Base-by-base conservation (phyloP, 2,329 filamentous ascomycete species). In the Hymenoscyphus repandus region DNA sequence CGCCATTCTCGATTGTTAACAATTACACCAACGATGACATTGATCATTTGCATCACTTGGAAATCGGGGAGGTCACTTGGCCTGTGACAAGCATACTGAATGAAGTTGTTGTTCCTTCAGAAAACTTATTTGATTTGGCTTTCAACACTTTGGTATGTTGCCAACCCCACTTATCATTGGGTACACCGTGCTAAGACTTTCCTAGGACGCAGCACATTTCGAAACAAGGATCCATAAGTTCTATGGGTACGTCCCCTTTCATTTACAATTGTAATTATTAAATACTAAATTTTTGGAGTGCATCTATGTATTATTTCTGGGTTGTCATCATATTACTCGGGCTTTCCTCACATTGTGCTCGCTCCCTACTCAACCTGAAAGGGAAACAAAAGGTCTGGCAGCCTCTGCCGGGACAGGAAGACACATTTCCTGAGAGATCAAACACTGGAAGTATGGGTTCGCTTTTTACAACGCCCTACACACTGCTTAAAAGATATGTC, bases 251-350 rank as follows among this genome's bases (percentile, higher is more conserved):
- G 66, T 27, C 7, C 4, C 7, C 22, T 27, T 27, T 27, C 4
- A 27, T 4, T 4, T 7, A 4, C 22, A 27, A 27, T 27, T 27
- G n/a, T 7, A 27, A 27, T 4, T 27, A 27, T 27, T 4, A 4
- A 4, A 7, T 27, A 27, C 22, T 27, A 27, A 27, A 4, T 27
- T 27, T 27, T 7, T 27, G 7, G 7, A 27, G 22, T 7, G 22
- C 22, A 27, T 27, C 63, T 3, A 69, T 74, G 60, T 58, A 69
- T 6, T 46, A 62, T 0, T 76, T 74, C 49, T 77, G 74, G 74
- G 47, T 54, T 0, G 50, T 59, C 1, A 70, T 74, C 1, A 52
- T 72, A 9, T 58, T 61, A 3, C 55, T 74, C 6, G 72, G 72
- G 7, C 30, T 70, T 0, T 52, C 57, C 1, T 67, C 65, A 18